These are phyloP conservation scores for Zygosaccharomyces sapae DNA, from an alignment of 1,139 yeast genomes.

Conservation along the genomic window DNA sequence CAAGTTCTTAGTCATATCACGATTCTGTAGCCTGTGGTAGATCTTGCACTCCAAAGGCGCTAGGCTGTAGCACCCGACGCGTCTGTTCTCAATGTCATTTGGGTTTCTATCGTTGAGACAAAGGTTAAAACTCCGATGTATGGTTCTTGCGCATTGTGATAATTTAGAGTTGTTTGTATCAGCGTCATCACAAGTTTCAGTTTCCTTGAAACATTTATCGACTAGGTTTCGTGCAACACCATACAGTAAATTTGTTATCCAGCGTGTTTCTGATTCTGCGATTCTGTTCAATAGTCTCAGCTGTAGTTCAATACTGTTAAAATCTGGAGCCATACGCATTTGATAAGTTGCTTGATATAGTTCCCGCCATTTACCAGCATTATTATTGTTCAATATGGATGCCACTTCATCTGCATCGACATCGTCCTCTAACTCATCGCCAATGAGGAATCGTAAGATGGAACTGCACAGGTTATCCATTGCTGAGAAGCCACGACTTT, in stretches of 20 bases:
- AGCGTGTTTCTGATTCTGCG: slow-evolving; percentile 58
- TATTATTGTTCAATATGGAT: slow-evolving; percentile 11
- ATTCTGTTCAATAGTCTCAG: slow-evolving; percentile 52
- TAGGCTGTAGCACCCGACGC: slow-evolving; percentile 67
- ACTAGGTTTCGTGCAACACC: slow-evolving; percentile 54
- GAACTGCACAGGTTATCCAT: neutral
- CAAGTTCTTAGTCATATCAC: slow-evolving; percentile 73
- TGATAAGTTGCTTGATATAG: slow-evolving; percentile 9
- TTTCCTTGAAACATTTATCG: slow-evolving; percentile 14
- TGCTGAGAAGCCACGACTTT: neutral
- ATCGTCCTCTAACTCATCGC: slow-evolving; percentile 6
- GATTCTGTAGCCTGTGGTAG: slow-evolving; percentile 65
- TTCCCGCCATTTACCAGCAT: slow-evolving; percentile 13
- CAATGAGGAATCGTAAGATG: slow-evolving; percentile 10
- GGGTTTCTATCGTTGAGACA: slow-evolving; percentile 75
- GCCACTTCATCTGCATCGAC: slow-evolving; percentile 6
- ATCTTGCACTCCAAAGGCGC: slow-evolving; percentile 67
- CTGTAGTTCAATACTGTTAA: slow-evolving; percentile 43
- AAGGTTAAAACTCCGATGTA: slow-evolving; percentile 71
- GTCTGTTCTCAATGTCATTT: slow-evolving; percentile 48
- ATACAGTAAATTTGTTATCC: slow-evolving; percentile 64
- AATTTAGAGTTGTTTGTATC: slow-evolving; percentile 27
- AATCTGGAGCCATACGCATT: neutral
- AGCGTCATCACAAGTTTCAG: neutral
- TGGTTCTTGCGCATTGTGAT: slow-evolving; percentile 55